phyloP scores from a whole-genome alignment of 176 grass and related monocot genomes.

The Phragmites australis region DNA sequence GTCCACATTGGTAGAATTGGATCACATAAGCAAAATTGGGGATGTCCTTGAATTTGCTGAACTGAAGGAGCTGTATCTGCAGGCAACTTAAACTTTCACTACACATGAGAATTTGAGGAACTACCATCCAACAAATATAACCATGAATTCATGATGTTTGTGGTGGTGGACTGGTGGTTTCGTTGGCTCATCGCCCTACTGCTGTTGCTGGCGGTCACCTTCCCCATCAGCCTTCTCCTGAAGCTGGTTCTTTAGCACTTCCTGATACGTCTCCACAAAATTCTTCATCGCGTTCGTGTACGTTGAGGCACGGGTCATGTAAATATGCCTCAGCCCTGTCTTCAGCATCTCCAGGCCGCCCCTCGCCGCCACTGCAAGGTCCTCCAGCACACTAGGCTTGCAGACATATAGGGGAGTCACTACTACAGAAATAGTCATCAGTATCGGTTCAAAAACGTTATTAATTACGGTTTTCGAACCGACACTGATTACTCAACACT shows the following conservation, averaged over 20 bases:
- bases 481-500: too few relatives aligned
- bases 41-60: too few relatives aligned
- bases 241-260: slow-evolving; percentile 42
- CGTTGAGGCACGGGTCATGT: slow-evolving; percentile 38
- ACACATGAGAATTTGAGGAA: too few relatives aligned
- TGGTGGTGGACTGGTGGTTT: neutral
- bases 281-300: slow-evolving; percentile 42
- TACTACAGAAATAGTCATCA: too few relatives aligned
- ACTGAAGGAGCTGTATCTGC: too few relatives aligned
- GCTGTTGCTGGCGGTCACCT: neutral
- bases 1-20: too few relatives aligned
- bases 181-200: neutral
- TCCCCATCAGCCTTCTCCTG: slow-evolving; percentile 24
- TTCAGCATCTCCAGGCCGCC: slow-evolving; percentile 33
- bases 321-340: slow-evolving; percentile 13
- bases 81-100: too few relatives aligned
- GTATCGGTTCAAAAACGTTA: too few relatives aligned
- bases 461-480: too few relatives aligned
- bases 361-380: neutral
- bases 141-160: neutral
- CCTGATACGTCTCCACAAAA: slow-evolving; percentile 45
- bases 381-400: slow-evolving; percentile 31
- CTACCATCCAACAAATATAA: neutral
- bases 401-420: too few relatives aligned
- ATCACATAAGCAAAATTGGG: too few relatives aligned